A percentile compares a stretch with the other conserved stretches of the same genome.
Evolutionary conservation across 148 eudicot genomes (phyloP).

Genomic region (Dianthus caryophyllus): DNA sequence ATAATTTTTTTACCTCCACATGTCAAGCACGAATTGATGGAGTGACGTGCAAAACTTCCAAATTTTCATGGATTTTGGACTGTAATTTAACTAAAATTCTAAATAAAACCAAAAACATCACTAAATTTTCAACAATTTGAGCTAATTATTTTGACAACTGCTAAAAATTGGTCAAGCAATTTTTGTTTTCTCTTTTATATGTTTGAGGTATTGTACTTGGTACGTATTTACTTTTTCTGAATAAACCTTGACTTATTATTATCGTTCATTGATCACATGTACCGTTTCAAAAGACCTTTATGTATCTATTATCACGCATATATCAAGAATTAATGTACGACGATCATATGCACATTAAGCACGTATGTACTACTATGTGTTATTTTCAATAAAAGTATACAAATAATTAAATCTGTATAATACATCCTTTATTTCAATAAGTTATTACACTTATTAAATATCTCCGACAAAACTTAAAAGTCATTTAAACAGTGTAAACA

Average conservation of each 20-base stretch:
- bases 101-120: background rate
- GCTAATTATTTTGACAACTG: background rate
- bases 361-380: background rate
- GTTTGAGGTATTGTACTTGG: too few relatives aligned
- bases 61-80: background rate
- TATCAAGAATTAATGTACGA: background rate
- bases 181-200: too few relatives aligned
- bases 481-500: background rate
- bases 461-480: background rate
- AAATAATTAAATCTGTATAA: too few relatives aligned
- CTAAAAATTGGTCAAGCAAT: too few relatives aligned
- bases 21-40: conserved; percentile 6
- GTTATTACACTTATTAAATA: background rate
- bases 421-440: background rate
- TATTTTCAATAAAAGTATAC: background rate
- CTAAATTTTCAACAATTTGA: background rate
- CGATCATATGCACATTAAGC: background rate
- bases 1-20: too few relatives aligned
- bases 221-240: too few relatives aligned
- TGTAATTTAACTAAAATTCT: background rate
- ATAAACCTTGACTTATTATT: too few relatives aligned
- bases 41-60: conserved; percentile 9
- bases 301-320: too few relatives aligned
- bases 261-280: too few relatives aligned
- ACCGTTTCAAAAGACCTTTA: too few relatives aligned